Base-by-base conservation (phyloP, 108 stramenopile genomes). In the Chaetoceros muelleri region DNA sequence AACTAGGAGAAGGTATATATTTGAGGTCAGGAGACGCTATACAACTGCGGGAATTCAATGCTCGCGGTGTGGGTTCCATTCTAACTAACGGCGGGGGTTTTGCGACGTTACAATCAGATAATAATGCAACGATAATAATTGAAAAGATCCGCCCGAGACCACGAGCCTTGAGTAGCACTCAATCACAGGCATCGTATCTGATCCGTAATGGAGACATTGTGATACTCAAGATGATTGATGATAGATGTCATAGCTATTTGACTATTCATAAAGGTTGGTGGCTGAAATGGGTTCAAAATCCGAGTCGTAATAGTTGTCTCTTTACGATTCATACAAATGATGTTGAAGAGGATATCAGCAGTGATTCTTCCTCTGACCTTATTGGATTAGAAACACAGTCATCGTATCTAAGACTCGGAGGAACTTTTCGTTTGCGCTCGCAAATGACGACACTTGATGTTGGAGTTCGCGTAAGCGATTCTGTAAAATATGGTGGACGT, bases 251-350 rank as follows among this genome's bases (percentile, higher is more conserved):
- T 10, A 77, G 74, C 46, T 95, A 84, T 53, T 69, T 95, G 50
- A 72, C 80, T 7, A 78, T 87, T 54, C 85, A 92, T 62, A 71
- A 79, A 1, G 95, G 90, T 18, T 95, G 95, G 95, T 92, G 85
- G 87, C 70, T 95, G 47, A 81, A 82, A 51, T 95, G 95, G 95
- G 82, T 81, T 16, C 60, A 76, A 2, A 67, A 70, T n/a, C 57
- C 62, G 18, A 79, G 79, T 13, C 69, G 60, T 7, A 85, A 83
- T 51, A 90, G 77, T 61, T 77, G 80, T 17, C 76, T 62, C 19
- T 90, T 90, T 45, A 68, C 57, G 23, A 75, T 90, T 28, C 62
- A 58, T 22, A 75, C 78, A 0, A 48, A 69, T 55, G 76, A 74
- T 24, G 28, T 5, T 3, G 21, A 51, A 10, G 55, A 54, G 28